A percentile compares a stretch with the other conserved stretches of the same genome.
phyloP scores from a whole-genome alignment of 495 filamentous ascomycete species.

The Glutinoglossum americanum region DNA sequence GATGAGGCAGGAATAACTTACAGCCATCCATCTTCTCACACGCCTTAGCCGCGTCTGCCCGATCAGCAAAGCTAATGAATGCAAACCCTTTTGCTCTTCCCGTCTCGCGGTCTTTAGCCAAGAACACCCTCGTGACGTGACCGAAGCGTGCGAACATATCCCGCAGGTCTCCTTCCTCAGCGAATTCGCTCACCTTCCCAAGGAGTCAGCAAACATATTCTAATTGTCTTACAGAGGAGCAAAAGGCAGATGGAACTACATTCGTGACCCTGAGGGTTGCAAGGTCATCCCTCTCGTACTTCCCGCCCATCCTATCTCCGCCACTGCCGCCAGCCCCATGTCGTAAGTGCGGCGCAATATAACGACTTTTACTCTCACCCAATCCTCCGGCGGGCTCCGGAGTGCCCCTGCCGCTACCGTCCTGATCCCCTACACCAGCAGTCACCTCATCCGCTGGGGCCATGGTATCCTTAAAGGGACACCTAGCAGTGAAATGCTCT shows the following conservation, averaged over 20 bases:
- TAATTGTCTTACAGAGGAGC: background rate
- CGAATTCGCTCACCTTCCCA: conserved; percentile 75
- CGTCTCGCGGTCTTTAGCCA: conserved; percentile 93
- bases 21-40: conserved; percentile 97
- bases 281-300: conserved; percentile 88
- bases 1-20: conserved; percentile 22
- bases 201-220: background rate
- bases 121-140: conserved; percentile 86
- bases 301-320: conserved; percentile 82
- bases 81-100: conserved; percentile 91
- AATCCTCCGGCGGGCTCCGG: conserved; percentile 17
- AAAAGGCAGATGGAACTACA: conserved; percentile 31
- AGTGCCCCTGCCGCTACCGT: conserved; percentile 27
- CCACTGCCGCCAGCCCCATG: conserved; percentile 37
- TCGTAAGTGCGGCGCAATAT: conserved; percentile 81
- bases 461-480: conserved; percentile 73
- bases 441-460: conserved; percentile 44
- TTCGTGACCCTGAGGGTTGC: conserved; percentile 94
- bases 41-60: conserved; percentile 69
- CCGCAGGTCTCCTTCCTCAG: conserved; percentile 81
- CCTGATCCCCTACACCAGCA: conserved; percentile 26
- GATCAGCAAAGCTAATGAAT: conserved; percentile 87
- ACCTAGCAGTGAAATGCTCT: conserved; percentile 95
- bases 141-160: conserved; percentile 97
- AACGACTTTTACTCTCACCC: conserved; percentile 53